These are phyloP conservation scores for Coemansia sp. DNA, from an alignment of 192 early-diverging fungal species.

Conservation along the genomic window DNA sequence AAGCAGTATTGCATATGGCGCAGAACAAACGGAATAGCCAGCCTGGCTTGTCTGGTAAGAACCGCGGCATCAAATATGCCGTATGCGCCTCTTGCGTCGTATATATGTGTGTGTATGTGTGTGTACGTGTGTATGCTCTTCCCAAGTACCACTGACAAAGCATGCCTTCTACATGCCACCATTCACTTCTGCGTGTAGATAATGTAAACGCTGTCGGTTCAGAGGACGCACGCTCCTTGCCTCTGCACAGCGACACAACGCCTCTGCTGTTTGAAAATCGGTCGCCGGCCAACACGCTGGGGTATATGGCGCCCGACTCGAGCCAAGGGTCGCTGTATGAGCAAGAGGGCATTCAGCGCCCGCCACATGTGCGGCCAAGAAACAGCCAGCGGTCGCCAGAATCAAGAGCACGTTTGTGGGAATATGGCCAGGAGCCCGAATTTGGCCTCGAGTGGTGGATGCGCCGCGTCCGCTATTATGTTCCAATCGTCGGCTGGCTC, in stretches of 20 bases:
- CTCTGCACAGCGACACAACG: conserved; percentile 14
- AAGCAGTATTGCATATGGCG: background rate
- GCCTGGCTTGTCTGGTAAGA: background rate
- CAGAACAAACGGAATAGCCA: background rate
- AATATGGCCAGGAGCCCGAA: conserved; percentile 3
- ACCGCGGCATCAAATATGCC: background rate
- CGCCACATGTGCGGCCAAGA: conserved; percentile 12
- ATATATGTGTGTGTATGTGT: background rate
- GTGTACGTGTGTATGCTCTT: background rate
- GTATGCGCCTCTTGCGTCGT: background rate
- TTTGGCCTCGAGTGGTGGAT: conserved; percentile 39
- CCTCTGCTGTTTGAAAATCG: conserved; percentile 22
- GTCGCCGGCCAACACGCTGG: conserved; percentile 12
- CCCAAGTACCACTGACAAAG: background rate
- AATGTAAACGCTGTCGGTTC: background rate
- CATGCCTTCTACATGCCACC: background rate
- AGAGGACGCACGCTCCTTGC: background rate
- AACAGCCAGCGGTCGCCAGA: background rate
- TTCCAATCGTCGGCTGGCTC: conserved; percentile 92
- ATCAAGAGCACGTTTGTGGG: background rate
- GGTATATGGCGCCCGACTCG: conserved; percentile 17
- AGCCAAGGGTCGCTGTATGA: conserved; percentile 22
- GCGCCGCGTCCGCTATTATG: conserved; percentile 79
- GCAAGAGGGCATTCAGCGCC: background rate
- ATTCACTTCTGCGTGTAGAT: background rate